phyloP scores from a whole-genome alignment of 2,329 filamentous ascomycete species.

The Hypoxylon sp. region DNA sequence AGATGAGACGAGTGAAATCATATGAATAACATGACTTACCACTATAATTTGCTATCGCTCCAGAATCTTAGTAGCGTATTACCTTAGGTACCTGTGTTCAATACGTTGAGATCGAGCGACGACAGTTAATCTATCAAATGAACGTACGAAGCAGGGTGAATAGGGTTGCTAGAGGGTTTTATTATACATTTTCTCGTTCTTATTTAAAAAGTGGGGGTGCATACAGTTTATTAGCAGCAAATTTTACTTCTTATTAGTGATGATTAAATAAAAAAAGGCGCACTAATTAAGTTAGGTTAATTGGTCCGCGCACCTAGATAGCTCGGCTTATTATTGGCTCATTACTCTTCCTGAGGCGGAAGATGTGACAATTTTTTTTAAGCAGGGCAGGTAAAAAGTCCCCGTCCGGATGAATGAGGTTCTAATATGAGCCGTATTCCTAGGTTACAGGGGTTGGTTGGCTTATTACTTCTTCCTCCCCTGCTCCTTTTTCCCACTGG shows the following conservation, averaged over 20 bases:
- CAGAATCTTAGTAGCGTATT: not conserved
- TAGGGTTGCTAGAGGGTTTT: constrained; percentile 24
- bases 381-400: constrained; percentile 33
- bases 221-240: constrained; percentile 37
- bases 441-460: not conserved
- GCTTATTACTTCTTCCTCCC: not conserved
- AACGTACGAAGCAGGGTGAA: constrained; percentile 17
- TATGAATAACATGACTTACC: constrained; percentile 1
- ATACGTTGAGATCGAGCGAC: not conserved
- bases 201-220: constrained; percentile 24
- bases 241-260: constrained; percentile 40
- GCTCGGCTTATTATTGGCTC: constrained; percentile 28
- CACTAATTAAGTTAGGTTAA: constrained; percentile 42
- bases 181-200: constrained; percentile 33
- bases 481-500: not conserved
- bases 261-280: constrained; percentile 39
- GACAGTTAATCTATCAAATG: constrained; percentile 15
- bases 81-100: not conserved
- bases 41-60: not conserved
- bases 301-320: constrained; percentile 32
- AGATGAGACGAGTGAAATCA: not conserved
- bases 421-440: not conserved
- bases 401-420: constrained; percentile 29
- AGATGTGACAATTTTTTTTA: constrained; percentile 32
- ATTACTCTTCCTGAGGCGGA: constrained; percentile 29